Base-by-base conservation (phyloP, 768 basidiomycete genomes). In the Pleurotus sapidus region DNA sequence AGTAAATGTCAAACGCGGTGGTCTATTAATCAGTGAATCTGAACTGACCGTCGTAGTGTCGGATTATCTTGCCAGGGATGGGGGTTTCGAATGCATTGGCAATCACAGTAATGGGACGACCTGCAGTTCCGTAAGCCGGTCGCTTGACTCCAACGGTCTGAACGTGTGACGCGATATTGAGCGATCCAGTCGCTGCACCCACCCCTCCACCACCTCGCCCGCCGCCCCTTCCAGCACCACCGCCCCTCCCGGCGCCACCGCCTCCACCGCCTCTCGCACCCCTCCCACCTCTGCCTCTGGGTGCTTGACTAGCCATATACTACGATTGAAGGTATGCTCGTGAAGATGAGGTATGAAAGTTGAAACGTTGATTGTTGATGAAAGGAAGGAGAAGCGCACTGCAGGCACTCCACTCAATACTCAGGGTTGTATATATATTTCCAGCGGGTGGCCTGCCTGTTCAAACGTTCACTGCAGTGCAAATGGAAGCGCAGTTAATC, bases 31-130 rank as follows among this genome's bases (percentile, higher is more conserved):
- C 23, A 51, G 34, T 38, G 43, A 56, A 39, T 14, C 40, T 15
- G 4, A 5, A 43, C 49, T 6, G 38, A 86, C 86, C 84, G 64
- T 91, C 89, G 60, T 91, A 91, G 56, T 91, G 89, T 53, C 82
- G 77, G n/a, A 91, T 87, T 3, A 77, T 77, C 0, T 64, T 68
- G 11, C 85, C 74, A 0, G 86, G 79, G 1, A 86, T 75, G 0
- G 70, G 68, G 3, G 77, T 73, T 11, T 66, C 63, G 61, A 87
- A 89, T 30, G 84, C 79, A 65, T 88, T 92, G 37, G 75, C 71
- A 46, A 23, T 49, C 50, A 60, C 67, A 12, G 60, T 62, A 25
- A 79, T 72, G 1, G 67, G 61, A 20, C 67, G 73, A 1, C 90
- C 89, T 37, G 69, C 70, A 0, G 68, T 70, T 17, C 85, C 86